These are phyloP conservation scores for Paxillus rubicundulus DNA, from an alignment of 768 basidiomycete species.

Conservation along the genomic window DNA sequence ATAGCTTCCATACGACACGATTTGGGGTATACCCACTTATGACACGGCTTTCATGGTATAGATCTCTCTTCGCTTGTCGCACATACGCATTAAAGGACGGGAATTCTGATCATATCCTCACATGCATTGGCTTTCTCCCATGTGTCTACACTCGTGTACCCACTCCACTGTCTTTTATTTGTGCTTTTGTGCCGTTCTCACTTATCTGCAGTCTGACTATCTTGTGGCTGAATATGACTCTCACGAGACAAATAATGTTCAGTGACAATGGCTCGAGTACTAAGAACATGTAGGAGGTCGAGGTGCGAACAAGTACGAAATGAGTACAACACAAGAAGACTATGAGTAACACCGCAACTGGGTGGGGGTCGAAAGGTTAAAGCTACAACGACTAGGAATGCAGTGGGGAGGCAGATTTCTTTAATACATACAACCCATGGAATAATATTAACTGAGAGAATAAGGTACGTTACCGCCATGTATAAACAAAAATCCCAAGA, in stretches of 20 bases:
- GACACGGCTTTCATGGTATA: constrained; percentile 14
- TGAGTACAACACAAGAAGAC: constrained; percentile 1
- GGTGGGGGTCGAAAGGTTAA: constrained; percentile 19
- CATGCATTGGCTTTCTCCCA: constrained; percentile 4
- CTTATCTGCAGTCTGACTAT: background rate
- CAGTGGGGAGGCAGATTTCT: constrained; percentile 18
- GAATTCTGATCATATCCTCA: constrained; percentile 20
- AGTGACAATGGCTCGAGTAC: background rate
- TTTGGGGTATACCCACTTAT: constrained; percentile 12
- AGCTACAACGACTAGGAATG: constrained; percentile 42
- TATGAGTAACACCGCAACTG: background rate
- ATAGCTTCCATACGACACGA: constrained; percentile 37
- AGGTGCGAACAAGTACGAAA: background rate
- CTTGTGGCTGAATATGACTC: background rate
- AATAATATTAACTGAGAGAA: constrained; percentile 10
- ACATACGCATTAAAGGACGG: constrained; percentile 26
- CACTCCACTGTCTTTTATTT: constrained; percentile 2
- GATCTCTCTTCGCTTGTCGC: constrained; percentile 10
- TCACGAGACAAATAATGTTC: background rate
- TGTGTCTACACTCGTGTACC: constrained; percentile 3
- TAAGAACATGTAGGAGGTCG: background rate
- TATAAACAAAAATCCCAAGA: too few species aligned
- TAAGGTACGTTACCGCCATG: background rate
- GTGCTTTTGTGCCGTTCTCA: background rate
- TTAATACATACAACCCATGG: constrained; percentile 10